Conservation (phyloP, 2,329 filamentous ascomycete genomes). For the Verticillium albo-atrum region DNA sequence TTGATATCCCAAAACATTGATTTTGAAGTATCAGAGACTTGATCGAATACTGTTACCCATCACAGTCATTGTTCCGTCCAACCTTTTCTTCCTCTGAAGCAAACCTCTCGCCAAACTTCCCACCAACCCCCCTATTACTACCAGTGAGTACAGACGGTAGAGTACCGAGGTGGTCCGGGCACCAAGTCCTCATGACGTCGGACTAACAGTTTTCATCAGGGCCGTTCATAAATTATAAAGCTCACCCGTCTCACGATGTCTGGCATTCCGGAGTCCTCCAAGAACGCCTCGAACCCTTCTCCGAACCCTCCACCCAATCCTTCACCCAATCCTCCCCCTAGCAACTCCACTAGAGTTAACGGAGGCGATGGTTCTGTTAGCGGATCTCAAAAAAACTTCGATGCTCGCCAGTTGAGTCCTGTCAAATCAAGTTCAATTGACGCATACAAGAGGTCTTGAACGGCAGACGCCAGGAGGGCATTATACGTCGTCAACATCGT, state of each 20-base stretch:
- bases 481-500: not conserved
- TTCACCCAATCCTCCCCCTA: not conserved
- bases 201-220: not conserved
- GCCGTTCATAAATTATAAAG: not conserved
- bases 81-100: not conserved
- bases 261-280: not conserved
- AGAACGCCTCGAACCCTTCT: not conserved
- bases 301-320: not conserved
- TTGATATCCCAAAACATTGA: not conserved
- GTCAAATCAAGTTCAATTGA: not conserved
- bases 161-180: not conserved
- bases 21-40: not conserved
- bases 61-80: not conserved
- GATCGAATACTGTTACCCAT: not conserved
- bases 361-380: not conserved
- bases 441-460: not conserved
- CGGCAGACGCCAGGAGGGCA: not conserved
- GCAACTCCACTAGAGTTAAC: not conserved
- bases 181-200: not conserved
- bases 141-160: not conserved
- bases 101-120: not conserved
- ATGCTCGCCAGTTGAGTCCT: not conserved
- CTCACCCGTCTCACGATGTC: not conserved
- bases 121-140: not conserved
- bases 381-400: not conserved